Evolutionary conservation across 2,329 filamentous ascomycete species (phyloP), one percentile per base, ranked within the genome.

Genomic region (Ceratocystis cubensis): DNA sequence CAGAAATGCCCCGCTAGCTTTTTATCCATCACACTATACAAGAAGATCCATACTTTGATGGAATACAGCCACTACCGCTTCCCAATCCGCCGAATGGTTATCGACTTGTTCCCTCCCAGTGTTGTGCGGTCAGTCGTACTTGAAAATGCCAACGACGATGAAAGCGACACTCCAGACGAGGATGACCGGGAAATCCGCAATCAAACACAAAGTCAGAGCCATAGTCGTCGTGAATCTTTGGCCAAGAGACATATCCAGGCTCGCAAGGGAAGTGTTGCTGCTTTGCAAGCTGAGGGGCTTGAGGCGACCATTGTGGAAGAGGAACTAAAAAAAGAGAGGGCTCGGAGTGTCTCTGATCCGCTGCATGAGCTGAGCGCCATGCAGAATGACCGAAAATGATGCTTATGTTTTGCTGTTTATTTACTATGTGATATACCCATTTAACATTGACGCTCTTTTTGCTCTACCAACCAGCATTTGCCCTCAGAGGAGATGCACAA

Each of bases 71-170:
- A 95, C 73, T 97, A 94, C 75, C 84, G 91, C 25, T 81, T 99
- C 1, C 88, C 87, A 1, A 88, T 95, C 33, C 88, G 93, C 69
- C 87, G 93, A 59, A 92, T 96, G 76, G 88, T 96, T 45, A 86
- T 97, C 68, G 94, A 97, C 73, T 78, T 99, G 25, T 99, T 99
- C 72, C 93, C 97, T 72, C 94, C 93, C 76, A 87, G 84, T 68
- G 89, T 97, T 56, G 81, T 97, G 76, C 82, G 91, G 69, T 84
- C 85, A 70, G 89, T 96, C 68, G 88, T 99, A 13, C 86, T 96
- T 67, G 88, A 88, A 22, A 66, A 63, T 37, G 46, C 56, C 17
- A 76, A 77, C 8, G 88, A 89, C 22, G 86, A 88, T 64, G 88
- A 90, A 64, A 75, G 73, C 44, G 75, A 73, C 45, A 75, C 75